Evolutionary conservation across 1,284 basidiomycete species (phyloP).

Genomic region (Inonotus hispidus): DNA sequence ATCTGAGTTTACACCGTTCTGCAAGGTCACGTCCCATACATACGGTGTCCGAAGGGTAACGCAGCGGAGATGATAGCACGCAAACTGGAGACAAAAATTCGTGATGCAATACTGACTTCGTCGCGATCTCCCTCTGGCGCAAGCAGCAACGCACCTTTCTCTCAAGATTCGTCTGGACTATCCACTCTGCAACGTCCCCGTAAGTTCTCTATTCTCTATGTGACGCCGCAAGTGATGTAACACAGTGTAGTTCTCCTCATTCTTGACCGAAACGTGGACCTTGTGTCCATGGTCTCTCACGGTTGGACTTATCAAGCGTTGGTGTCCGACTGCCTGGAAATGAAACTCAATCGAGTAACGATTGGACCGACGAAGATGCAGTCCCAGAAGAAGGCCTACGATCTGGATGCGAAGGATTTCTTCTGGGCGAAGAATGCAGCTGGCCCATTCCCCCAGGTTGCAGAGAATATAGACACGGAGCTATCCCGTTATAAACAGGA

Average conservation of each 20-base stretch:
- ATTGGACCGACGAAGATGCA: slow-evolving; percentile 46
- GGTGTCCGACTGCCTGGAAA: slow-evolving; percentile 95
- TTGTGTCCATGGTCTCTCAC: slow-evolving; percentile 93
- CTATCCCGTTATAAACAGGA: slow-evolving; percentile 95
- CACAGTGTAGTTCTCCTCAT: slow-evolving; percentile 76
- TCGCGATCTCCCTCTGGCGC: slow-evolving; percentile 49
- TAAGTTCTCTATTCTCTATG: slow-evolving; percentile 35
- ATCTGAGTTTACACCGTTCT: neutral
- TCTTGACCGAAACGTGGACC: slow-evolving; percentile 92
- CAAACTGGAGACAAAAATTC: slow-evolving; percentile 88
- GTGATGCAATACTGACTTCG: slow-evolving; percentile 86
- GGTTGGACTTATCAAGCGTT: slow-evolving; percentile 99
- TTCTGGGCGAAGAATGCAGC: slow-evolving; percentile 98
- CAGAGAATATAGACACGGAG: slow-evolving; percentile 94
- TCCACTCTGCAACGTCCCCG: slow-evolving; percentile 80
- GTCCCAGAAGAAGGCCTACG: slow-evolving; percentile 85
- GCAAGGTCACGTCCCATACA: slow-evolving; percentile 89
- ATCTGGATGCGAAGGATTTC: slow-evolving; percentile 97
- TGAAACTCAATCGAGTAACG: slow-evolving; percentile 94
- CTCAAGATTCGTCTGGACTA: slow-evolving; percentile 64
- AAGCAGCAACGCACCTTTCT: slow-evolving; percentile 50
- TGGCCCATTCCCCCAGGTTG: slow-evolving; percentile 97
- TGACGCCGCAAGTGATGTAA: slow-evolving; percentile 7
- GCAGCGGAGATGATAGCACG: slow-evolving; percentile 98
- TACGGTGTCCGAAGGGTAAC: slow-evolving; percentile 91